Percentiles rank a stretch among this genome's conserved stretches.
Conservation (phyloP, 1,284 basidiomycete species). For the Meira miltonrushii region DNA sequence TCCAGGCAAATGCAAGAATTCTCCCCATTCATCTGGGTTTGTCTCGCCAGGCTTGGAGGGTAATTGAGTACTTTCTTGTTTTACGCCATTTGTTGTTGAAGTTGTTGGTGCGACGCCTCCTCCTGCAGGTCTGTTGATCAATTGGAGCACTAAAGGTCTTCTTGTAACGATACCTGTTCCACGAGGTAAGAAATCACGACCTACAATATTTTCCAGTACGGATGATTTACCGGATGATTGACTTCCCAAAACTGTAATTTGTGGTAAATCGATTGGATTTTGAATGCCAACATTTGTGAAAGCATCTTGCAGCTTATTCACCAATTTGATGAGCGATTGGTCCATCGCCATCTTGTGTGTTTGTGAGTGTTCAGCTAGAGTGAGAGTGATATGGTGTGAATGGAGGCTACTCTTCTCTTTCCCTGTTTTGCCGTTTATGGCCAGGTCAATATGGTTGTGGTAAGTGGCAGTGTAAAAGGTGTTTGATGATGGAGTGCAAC, state of each 20-base stretch:
- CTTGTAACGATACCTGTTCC: constrained; percentile 92
- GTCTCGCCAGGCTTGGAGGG: constrained; percentile 58
- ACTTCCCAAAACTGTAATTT: constrained; percentile 55
- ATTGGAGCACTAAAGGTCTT: constrained; percentile 86
- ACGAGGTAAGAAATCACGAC: constrained; percentile 82
- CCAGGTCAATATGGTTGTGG: too few relatives aligned
- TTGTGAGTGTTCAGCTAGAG: background rate
- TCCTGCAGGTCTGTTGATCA: constrained; percentile 69
- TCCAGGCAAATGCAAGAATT: constrained; percentile 82
- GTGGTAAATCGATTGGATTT: constrained; percentile 57
- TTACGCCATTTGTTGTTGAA: constrained; percentile 2
- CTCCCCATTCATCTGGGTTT: constrained; percentile 96
- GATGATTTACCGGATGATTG: constrained; percentile 59
- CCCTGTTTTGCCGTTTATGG: too few relatives aligned
- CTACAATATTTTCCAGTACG: constrained; percentile 80
- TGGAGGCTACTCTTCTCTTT: too few relatives aligned
- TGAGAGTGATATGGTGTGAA: background rate
- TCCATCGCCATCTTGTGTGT: constrained; percentile 28
- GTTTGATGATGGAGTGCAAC: too few relatives aligned
- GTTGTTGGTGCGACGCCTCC: too few relatives aligned
- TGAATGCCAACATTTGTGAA: constrained; percentile 41
- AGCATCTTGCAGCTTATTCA: constrained; percentile 40
- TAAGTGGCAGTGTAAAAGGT: too few relatives aligned
- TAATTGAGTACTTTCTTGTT: constrained; percentile 13
- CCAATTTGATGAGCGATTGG: constrained; percentile 27